Evolutionary conservation across 2,329 filamentous ascomycete genomes (phyloP), one percentile per base, ranked within the genome.

Genomic region (Epichloe hybrida): DNA sequence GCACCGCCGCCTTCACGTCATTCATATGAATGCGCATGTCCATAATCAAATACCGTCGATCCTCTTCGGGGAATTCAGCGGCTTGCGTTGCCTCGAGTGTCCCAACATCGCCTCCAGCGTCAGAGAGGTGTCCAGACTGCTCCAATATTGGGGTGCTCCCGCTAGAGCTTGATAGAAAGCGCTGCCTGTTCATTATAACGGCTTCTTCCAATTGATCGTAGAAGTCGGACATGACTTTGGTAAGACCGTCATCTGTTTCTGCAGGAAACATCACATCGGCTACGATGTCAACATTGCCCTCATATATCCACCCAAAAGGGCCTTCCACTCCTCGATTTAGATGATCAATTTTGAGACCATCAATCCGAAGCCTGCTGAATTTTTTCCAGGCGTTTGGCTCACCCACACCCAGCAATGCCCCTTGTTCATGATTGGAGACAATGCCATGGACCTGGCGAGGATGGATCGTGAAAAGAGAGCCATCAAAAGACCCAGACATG

Each of bases 231-330:
- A 98, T 86, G 44, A 96, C 89, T 65, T 96, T 96, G 23, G 84
- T 85, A 51, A 98, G 83, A 55, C 90, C 87, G 55, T 91, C 89
- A 53, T 95, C 87, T 40, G 81, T 80, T 50, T 97, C 93, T 35
- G 82, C 81, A 0, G 93, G 93, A 54, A 98, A 87, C 81, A 95
- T 91, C 56, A 98, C 83, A 61, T 98, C 93, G 6, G 93, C 86
- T 13, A 97, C 83, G 54, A 98, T 95, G 63, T 98, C 93, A 40
- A 98, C 89, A 55, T 93, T 95, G 36, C 93, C 93, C 68, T 97
- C 88, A 57, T 94, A 86, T 49, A 98, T 98, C 93, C 93, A 98
- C 3, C 88, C 90, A 65, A 98, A 96, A 0, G 91, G 90, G 0
- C 93, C 93, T 54, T 93, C 83, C 17, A 95, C 88, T 23, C 90